phyloP scores from a whole-genome alignment of 495 filamentous ascomycete genomes.

The Elaphomyces granulatus region DNA sequence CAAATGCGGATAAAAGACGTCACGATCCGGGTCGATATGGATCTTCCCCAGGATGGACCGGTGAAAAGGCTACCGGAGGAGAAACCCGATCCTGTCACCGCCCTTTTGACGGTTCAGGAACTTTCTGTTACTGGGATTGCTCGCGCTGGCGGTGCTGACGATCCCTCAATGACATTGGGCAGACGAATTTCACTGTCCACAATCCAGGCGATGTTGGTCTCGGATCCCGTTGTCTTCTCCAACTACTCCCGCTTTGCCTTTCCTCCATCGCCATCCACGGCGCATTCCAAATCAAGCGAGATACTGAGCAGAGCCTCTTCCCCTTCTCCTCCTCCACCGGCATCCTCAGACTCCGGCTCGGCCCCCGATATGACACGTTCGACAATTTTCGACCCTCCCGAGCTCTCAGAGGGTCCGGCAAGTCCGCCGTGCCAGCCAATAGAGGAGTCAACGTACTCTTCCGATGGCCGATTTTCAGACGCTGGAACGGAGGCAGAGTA shows the following conservation, averaged over 20 bases:
- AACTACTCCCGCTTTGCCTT: conserved; percentile 45
- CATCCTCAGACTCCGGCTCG: conserved; percentile 16
- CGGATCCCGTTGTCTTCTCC: conserved; percentile 59
- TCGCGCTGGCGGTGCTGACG: conserved; percentile 16
- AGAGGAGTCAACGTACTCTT: conserved; percentile 22
- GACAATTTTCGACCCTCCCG: conserved; percentile 22
- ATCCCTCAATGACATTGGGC: conserved; percentile 29
- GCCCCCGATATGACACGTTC: conserved; percentile 28
- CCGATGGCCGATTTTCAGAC: conserved; percentile 33
- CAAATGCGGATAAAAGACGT: conserved; percentile 57
- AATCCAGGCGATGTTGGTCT: conserved; percentile 51
- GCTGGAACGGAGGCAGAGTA: conserved; percentile 25
- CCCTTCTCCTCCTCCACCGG: conserved; percentile 12
- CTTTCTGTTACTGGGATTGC: conserved; percentile 55
- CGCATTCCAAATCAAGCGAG: conserved; percentile 28
- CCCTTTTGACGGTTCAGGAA: conserved; percentile 49
- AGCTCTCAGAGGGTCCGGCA: not conserved
- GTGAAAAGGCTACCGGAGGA: conserved; percentile 27
- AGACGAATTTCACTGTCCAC: conserved; percentile 49
- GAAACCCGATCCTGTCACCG: conserved; percentile 38
- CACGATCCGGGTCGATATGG: conserved; percentile 46
- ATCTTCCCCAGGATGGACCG: conserved; percentile 31
- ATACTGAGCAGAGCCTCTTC: conserved; percentile 21
- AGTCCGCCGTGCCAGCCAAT: conserved; percentile 4
- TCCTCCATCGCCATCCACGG: conserved; percentile 45